Evolutionary conservation across 345 rosid species (phyloP).

Genomic region (Carallia brachiata): DNA sequence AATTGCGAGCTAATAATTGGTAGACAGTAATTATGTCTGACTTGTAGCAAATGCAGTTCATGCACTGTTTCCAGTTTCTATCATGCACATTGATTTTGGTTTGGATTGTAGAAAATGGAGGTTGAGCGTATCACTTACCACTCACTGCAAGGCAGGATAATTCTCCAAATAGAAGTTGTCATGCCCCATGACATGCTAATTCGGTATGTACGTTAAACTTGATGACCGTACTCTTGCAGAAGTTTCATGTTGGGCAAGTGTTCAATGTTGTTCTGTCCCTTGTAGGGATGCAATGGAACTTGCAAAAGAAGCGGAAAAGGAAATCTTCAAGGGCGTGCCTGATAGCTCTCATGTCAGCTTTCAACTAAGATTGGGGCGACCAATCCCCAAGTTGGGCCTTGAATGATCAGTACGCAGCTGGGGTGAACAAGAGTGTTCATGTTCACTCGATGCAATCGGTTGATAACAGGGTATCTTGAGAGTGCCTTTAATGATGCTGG

Average conservation of each 20-base stretch:
- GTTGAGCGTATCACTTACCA: slow-evolving; percentile 66
- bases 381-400: slow-evolving; percentile 17
- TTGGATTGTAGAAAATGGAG: slow-evolving; percentile 50
- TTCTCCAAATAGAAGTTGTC: slow-evolving; percentile 52
- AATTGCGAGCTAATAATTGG: no score
- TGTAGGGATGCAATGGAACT: slow-evolving; percentile 59
- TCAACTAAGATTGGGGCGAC: slow-evolving; percentile 52
- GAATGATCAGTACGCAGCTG: background rate
- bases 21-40: no score
- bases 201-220: slow-evolving; percentile 14
- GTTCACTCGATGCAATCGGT: no score
- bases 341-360: slow-evolving; percentile 49
- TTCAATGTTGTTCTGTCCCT: background rate
- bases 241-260: background rate
- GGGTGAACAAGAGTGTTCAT: no score
- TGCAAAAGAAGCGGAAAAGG: slow-evolving; percentile 55
- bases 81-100: background rate
- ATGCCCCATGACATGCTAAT: slow-evolving; percentile 36
- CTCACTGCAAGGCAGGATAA: slow-evolving; percentile 56
- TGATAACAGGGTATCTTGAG: no score
- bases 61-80: no score
- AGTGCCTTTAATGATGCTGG: no score
- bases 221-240: background rate
- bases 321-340: slow-evolving; percentile 44
- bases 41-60: no score